Evolutionary conservation across 2,329 filamentous ascomycete genomes (phyloP).

Genomic region (Talaromyces sp.): DNA sequence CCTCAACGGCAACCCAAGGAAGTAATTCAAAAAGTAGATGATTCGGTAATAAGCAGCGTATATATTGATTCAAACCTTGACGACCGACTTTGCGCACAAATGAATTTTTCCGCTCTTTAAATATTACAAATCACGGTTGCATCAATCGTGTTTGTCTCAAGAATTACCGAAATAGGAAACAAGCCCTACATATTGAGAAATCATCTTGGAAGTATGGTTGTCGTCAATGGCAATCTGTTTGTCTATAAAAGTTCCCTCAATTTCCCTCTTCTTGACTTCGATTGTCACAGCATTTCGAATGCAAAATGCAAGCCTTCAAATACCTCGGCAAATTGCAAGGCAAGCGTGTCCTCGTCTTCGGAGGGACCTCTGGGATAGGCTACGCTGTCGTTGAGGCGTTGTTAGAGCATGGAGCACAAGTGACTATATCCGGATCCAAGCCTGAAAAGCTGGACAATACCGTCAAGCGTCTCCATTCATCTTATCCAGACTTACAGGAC

Average conservation of each 20-base stretch:
- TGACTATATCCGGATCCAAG: conserved; percentile 50
- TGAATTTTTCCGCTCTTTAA: no score
- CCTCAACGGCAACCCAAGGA: background rate
- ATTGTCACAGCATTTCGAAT: background rate
- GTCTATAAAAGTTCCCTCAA: background rate
- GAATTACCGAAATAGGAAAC: conserved; percentile 7
- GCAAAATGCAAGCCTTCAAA: conserved; percentile 2
- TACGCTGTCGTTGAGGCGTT: conserved; percentile 50
- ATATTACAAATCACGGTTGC: background rate
- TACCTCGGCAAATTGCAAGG: conserved; percentile 42
- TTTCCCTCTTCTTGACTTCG: background rate
- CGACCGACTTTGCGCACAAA: background rate
- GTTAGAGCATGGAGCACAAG: conserved; percentile 48
- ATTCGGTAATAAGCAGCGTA: background rate
- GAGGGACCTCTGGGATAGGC: conserved; percentile 53
- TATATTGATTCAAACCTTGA: background rate
- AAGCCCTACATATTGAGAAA: background rate
- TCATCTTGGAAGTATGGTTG: background rate
- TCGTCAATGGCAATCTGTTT: background rate
- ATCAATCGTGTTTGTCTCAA: conserved; percentile 2
- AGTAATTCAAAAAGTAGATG: background rate
- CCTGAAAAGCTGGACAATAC: conserved; percentile 39
- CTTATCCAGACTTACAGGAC: conserved; percentile 43
- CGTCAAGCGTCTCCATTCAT: conserved; percentile 36
- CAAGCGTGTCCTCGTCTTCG: conserved; percentile 50